These are phyloP conservation scores for Cordyceps tenuipes DNA, from an alignment of 2,329 filamentous ascomycete genomes.

Conservation along the genomic window DNA sequence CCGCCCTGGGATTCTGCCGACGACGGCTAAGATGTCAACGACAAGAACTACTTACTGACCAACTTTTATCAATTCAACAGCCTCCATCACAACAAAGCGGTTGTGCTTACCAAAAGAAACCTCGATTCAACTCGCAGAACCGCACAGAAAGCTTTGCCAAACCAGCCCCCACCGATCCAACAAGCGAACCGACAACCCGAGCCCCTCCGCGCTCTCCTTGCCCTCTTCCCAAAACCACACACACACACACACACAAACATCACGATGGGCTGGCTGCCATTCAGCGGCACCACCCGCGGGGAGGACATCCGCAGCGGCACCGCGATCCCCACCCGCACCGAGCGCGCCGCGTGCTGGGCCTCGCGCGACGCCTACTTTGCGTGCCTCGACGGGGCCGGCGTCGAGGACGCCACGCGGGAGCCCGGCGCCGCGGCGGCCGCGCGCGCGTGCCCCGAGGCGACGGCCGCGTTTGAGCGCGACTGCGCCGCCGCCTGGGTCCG, in stretches of 20 bases:
- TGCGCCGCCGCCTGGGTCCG: constrained; percentile 92
- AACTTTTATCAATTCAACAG: neutral
- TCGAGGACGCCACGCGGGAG: no score
- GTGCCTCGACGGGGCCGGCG: no score
- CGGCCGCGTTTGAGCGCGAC: constrained; percentile 64
- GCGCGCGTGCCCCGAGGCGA: constrained; percentile 32
- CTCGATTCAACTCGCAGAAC: neutral
- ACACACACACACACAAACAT: neutral
- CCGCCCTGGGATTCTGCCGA: constrained; percentile 8
- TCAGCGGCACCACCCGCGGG: constrained; percentile 39
- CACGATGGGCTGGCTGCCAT: constrained; percentile 40
- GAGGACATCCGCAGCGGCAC: constrained; percentile 47
- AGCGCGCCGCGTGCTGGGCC: constrained; percentile 81
- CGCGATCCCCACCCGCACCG: constrained; percentile 75
- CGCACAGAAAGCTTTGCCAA: neutral
- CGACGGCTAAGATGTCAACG: neutral
- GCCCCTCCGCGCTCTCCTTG: no score
- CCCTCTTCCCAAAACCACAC: neutral
- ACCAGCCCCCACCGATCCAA: neutral
- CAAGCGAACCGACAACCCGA: neutral
- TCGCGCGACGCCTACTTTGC: constrained; percentile 77
- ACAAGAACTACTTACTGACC: neutral
- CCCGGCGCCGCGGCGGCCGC: constrained; percentile 28
- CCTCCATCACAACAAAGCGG: neutral
- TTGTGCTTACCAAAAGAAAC: neutral